Base-by-base conservation (phyloP, 495 filamentous ascomycete species). In the Oidiodendron maius region DNA sequence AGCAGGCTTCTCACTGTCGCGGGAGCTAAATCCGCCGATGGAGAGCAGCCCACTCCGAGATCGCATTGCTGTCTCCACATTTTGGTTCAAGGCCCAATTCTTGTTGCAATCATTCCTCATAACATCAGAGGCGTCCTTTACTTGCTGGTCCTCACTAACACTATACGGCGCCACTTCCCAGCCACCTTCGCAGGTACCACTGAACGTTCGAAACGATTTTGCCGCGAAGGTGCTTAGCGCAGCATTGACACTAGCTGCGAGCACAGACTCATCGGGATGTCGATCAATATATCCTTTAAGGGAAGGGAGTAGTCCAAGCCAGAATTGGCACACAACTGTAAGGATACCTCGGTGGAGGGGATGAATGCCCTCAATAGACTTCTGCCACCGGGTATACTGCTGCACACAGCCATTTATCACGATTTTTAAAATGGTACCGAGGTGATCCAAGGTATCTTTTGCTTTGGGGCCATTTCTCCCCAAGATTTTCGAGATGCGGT, bases 401-500 rank as follows among this genome's bases (percentile, higher is more conserved):
- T 30, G 5, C 5, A 12, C 26, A 30, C 5, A 30, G 26, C 47
- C 46, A 35, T 58, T 58, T 1, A 44, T 44, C 9, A 50, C 51
- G 4, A 58, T 53, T 37, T 38, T 50, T 10, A 58, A 36, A 17
- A 53, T 26, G 37, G 50, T 53, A n/a, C 48, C 40, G 16, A 48
- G 3, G 13, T 43, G 13, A 15, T 23, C 40, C 26, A 52, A 52
- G 15, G 41, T 15, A 8, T 10, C 23, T 16, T 21, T 9, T 23
- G 49, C 28, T 12, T 49, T n/a, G 9, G 21, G 1, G 16, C 36
- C 23, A 9, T 25, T 34, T 10, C 36, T 32, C 12, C 43, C 25
- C 5, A 58, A 41, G 1, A 51, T 15, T 4, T 26, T 24, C 2
- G 10, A n/a, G 17, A 44, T 22, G 8, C 23, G 20, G 11, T 28